phyloP scores from a whole-genome alignment of 768 basidiomycete genomes.

The Sistotremastrum suecicum region DNA sequence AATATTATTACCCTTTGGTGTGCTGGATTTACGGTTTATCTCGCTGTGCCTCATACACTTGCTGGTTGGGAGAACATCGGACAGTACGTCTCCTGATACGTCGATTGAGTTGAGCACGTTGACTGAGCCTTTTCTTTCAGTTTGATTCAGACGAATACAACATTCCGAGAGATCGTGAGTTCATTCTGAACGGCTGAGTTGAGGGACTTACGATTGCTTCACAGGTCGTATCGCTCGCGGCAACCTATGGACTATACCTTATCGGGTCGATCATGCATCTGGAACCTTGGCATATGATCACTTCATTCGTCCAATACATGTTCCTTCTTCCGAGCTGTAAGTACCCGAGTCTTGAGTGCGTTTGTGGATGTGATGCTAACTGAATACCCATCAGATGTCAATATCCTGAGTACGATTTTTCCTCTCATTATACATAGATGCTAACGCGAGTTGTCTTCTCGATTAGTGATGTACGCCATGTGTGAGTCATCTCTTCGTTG shows the following conservation, averaged over 20 bases:
- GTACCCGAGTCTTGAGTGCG: slow-evolving; percentile 10
- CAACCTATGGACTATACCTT: slow-evolving; percentile 50
- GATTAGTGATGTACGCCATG: slow-evolving; percentile 80
- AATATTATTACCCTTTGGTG: slow-evolving; percentile 77
- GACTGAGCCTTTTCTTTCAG: slow-evolving; percentile 17
- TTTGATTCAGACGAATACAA: slow-evolving; percentile 46
- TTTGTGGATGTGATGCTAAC: slow-evolving; percentile 6
- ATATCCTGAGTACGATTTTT: slow-evolving; percentile 51
- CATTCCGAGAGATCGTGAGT: slow-evolving; percentile 75
- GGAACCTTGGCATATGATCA: slow-evolving; percentile 97
- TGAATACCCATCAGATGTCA: slow-evolving; percentile 51
- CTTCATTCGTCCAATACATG: slow-evolving; percentile 84
- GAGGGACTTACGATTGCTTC: slow-evolving; percentile 51
- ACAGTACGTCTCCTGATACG: slow-evolving; percentile 31
- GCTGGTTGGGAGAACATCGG: slow-evolving; percentile 62
- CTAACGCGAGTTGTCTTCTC: slow-evolving; percentile 4
- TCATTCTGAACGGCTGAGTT: too few species aligned
- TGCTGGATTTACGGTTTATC: slow-evolving; percentile 81
- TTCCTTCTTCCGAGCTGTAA: slow-evolving; percentile 70
- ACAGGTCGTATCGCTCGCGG: slow-evolving; percentile 22
- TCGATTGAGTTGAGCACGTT: background rate
- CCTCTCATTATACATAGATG: background rate
- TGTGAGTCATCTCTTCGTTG: slow-evolving; percentile 29
- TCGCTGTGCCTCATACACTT: slow-evolving; percentile 63
- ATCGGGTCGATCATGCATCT: slow-evolving; percentile 76